A percentile compares a stretch with the other conserved stretches of the same genome.
Conservation (phyloP, 2,329 filamentous ascomycete species). For the Diplocarpon rosae region DNA sequence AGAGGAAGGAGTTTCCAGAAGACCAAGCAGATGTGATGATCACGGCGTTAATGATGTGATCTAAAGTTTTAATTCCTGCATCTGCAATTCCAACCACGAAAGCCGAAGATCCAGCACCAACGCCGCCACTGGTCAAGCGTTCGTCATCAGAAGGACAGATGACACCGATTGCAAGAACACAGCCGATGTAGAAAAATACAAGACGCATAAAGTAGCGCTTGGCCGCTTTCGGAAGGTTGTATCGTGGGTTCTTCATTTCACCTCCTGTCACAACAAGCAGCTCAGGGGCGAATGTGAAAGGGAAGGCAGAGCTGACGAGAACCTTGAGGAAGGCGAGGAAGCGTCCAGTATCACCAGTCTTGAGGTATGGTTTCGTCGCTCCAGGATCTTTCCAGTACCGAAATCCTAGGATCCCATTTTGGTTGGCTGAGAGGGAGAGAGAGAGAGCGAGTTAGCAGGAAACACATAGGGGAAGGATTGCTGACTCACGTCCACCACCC, state of each 20-base stretch:
- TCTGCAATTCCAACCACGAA: constrained; percentile 39
- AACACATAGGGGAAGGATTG: background rate
- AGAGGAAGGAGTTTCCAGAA: constrained; percentile 43
- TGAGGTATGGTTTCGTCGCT: constrained; percentile 32
- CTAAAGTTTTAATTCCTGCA: constrained; percentile 37
- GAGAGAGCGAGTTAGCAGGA: background rate
- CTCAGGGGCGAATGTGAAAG: constrained; percentile 40
- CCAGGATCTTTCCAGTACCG: constrained; percentile 39
- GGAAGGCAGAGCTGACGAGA: constrained; percentile 37
- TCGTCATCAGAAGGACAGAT: constrained; percentile 44
- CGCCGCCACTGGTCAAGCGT: constrained; percentile 36
- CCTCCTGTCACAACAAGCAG: constrained; percentile 44
- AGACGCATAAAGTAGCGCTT: constrained; percentile 51
- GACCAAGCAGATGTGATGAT: constrained; percentile 45
- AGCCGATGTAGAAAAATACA: constrained; percentile 49
- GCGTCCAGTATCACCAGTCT: constrained; percentile 33
- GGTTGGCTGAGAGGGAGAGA: constrained; percentile 11
- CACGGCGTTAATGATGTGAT: constrained; percentile 43
- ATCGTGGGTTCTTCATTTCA: constrained; percentile 46
- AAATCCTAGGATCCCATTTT: constrained; percentile 30
- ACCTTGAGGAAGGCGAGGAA: constrained; percentile 41
- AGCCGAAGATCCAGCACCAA: constrained; percentile 37
- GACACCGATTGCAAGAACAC: constrained; percentile 48
- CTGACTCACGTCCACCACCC: constrained; percentile 26
- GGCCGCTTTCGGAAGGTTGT: constrained; percentile 47